Evolutionary conservation across 148 eudicot genomes (phyloP), one percentile per base, ranked within the genome.

Genomic region (Pouteria glomerata): DNA sequence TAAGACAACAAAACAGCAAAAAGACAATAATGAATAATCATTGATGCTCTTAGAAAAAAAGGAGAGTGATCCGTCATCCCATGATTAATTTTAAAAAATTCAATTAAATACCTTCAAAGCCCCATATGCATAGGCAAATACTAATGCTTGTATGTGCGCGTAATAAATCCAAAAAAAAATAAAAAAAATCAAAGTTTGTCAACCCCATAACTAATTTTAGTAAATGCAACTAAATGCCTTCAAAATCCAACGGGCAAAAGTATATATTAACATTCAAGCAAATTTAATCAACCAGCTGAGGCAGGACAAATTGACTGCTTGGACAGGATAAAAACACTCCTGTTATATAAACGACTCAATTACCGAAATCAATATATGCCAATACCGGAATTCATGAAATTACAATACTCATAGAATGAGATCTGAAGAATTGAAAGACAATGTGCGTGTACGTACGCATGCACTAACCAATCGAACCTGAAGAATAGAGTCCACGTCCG

Each of bases 401-500:
- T 15, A 8, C 27, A 61, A 61, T 0, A n/a, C 26, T 18, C 21
- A 1, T n/a, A 61, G 24, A n/a, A 12, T 61, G 44, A 19, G 42
- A 64, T 64, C 51, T 8, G 27, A 24, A 12, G 27, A 55, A n/a
- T 23, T 27, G 4, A 55, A 55, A 21, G 10, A 55, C 1, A 55
- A 55, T n/a, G 27, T n/a, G 27, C 51, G 27, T 8, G 2, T 15
- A 11, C 2, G n/a, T 37, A 57, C 2, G 27, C 69, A 77, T 45
- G 56, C 60, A 78, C 81, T 73, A 37, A 84, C 82, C 75, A 53
- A 58, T 72, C 1, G 83, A 24, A 74, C 81, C 61, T 18, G 84
- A 61, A 47, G 69, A 12, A 41, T 71, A 76, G 37, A 84, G 52
- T 13, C 86, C 88, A 33, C 82, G 87, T 13, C 87, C 84, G 70